Evolutionary conservation across 768 basidiomycete genomes (phyloP), one percentile per base, ranked within the genome.

Genomic region (Russula emetica): DNA sequence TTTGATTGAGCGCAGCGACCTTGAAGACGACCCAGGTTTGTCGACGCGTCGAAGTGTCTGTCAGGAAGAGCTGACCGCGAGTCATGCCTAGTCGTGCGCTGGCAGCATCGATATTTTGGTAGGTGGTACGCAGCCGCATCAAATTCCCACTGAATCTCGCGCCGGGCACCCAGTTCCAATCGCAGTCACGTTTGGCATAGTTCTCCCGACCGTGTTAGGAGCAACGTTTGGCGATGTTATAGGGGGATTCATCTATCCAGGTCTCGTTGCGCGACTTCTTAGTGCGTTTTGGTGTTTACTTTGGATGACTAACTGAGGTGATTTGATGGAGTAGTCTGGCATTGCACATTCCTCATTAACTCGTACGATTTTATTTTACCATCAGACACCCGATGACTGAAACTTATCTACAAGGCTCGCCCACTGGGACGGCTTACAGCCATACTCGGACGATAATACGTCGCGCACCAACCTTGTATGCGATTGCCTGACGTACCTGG

Each of bases 381-480:
- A 50, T 22, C 61, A 45, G n/a, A 50, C 32, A 7, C 28, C 14
- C n/a, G 7, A 60, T 53, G 55, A 24, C 22, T 40, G 45, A 38
- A 20, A 38, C 16, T 16, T 18, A 59, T 45, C 22, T 24, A 5
- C 8, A 58, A 87, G 86, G 1, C 73, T 93, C 7, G 89, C 90
- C 4, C 91, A 93, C 65, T 91, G 86, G 86, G 81, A 89, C 18
- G 91, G 91, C 10, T 70, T 90, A 22, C 90, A 92, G 67, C 88
- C 86, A 0, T 92, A 90, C 70, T 85, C 88, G 3, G 87, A 90
- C 67, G 90, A 92, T 68, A 82, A 92, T 68, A 87, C 87, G 3
- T 91, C 90, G 1, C 75, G 84, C 69, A 86, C 88, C 14, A 91
- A 85, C 70, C 71, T 89, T 34, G 89, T 91, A 67, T 65, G 83